phyloP scores from a whole-genome alignment of 257 asterid genomes.

The Nicotiana tabacum region DNA sequence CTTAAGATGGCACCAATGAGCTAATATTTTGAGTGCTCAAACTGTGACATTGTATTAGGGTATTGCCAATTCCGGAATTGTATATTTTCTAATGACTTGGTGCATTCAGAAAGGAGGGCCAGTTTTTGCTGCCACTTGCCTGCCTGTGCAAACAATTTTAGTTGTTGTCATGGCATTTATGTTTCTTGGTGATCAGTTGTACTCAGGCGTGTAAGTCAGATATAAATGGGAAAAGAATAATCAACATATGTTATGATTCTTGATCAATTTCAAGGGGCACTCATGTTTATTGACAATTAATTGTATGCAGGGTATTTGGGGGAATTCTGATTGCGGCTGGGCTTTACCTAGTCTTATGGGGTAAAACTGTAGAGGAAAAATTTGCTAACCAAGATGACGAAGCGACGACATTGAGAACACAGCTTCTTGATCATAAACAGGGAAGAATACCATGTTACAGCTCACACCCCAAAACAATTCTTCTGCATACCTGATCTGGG shows the following conservation, averaged over 20 bases:
- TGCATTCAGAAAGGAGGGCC: slow-evolving; percentile 33
- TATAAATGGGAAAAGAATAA: not conserved
- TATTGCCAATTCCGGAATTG: slow-evolving; percentile 67
- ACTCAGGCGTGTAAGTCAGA: slow-evolving; percentile 38
- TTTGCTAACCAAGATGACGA: slow-evolving; percentile 32
- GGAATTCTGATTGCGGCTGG: slow-evolving; percentile 61
- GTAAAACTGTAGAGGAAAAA: slow-evolving; percentile 57
- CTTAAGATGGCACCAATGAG: not conserved
- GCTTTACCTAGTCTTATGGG: slow-evolving; percentile 72
- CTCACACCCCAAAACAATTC: slow-evolving; percentile 38
- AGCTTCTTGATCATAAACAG: slow-evolving; percentile 31
- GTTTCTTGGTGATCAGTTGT: slow-evolving; percentile 60
- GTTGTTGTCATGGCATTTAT: slow-evolving; percentile 71
- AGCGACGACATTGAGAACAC: slow-evolving; percentile 39
- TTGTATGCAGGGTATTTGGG: slow-evolving; percentile 27
- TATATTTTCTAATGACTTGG: not conserved
- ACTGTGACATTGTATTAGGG: slow-evolving; percentile 43
- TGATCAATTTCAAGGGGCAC: not conserved
- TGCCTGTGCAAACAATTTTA: slow-evolving; percentile 75
- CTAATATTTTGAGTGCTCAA: not conserved
- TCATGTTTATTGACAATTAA: not conserved
- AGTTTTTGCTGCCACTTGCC: slow-evolving; percentile 74
- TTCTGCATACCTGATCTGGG: not conserved
- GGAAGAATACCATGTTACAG: slow-evolving; percentile 24
- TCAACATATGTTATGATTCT: not conserved